These are phyloP conservation scores for Beauveria varroae DNA, from an alignment of 2,329 filamentous ascomycete species.

Conservation along the genomic window DNA sequence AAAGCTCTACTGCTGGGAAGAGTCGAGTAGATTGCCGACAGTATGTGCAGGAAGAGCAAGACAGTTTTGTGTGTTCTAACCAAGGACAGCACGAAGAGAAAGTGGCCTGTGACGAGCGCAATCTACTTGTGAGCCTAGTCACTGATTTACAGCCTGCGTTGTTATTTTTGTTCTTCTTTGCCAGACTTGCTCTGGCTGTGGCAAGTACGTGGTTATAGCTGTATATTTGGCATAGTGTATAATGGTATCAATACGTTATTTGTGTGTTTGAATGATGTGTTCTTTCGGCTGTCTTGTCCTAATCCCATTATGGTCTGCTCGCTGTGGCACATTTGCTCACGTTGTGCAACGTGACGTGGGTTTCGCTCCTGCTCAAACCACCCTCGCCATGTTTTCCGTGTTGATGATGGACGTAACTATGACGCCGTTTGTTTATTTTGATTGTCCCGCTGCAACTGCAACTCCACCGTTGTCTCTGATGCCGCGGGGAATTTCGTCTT, in stretches of 20 bases:
- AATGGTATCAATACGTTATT: slow-evolving; percentile 18
- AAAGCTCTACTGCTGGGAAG: background rate
- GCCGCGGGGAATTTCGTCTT: background rate
- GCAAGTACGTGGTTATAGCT: slow-evolving; percentile 18
- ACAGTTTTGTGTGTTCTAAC: background rate
- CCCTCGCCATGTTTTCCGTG: too few species aligned
- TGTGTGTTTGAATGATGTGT: background rate
- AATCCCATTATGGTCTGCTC: too few species aligned
- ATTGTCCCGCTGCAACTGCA: background rate
- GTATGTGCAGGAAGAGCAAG: background rate
- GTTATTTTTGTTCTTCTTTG: background rate
- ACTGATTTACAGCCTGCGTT: background rate
- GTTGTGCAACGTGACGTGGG: background rate
- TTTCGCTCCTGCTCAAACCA: too few species aligned
- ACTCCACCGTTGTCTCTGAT: background rate
- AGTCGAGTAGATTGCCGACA: background rate
- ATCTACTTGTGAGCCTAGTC: background rate
- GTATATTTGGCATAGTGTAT: slow-evolving; percentile 30
- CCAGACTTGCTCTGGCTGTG: slow-evolving; percentile 1
- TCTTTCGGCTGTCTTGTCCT: background rate
- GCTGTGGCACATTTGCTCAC: too few species aligned
- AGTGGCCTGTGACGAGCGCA: background rate
- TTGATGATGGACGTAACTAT: background rate
- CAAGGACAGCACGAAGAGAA: background rate
- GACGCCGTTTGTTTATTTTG: background rate